Conservation (phyloP, 78 protist genomes). For the Speleostelium caveatum region DNA sequence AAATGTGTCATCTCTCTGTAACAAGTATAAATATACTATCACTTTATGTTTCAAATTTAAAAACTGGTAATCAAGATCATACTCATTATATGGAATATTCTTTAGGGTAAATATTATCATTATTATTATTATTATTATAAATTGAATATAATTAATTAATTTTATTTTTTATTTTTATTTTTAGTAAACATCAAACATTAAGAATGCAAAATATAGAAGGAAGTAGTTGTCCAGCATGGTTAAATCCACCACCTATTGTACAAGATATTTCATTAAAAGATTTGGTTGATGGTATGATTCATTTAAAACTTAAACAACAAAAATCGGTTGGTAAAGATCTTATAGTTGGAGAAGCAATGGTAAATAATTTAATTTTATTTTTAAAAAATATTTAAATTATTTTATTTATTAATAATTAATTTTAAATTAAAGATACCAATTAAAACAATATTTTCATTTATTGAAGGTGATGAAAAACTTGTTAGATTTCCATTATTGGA, state of each 20-base stretch:
- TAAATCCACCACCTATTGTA: constrained; percentile 15
- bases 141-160: background rate
- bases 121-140: background rate
- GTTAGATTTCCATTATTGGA: constrained; percentile 3
- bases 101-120: constrained; percentile 11
- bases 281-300: constrained; percentile 32
- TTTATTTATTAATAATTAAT: background rate
- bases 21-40: constrained; percentile 4
- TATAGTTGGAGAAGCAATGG: background rate
- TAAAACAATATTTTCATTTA: constrained; percentile 58
- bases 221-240: constrained; percentile 58
- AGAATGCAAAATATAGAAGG: constrained; percentile 30
- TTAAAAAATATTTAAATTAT: background rate
- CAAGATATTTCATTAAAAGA: constrained; percentile 44
- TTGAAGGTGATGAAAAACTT: constrained; percentile 44
- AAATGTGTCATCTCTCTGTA: constrained; percentile 26
- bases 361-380: background rate
- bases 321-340: background rate
- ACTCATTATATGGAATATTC: constrained; percentile 52
- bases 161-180: background rate
- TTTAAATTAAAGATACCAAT: constrained; percentile 42
- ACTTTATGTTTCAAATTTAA: background rate
- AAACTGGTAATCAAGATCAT: background rate
- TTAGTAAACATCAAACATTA: constrained; percentile 27
- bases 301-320: constrained; percentile 2